A percentile compares a stretch with the other conserved stretches of the same genome.
Conservation (phyloP, 768 basidiomycete species). For the Filobasidium floriforme region DNA sequence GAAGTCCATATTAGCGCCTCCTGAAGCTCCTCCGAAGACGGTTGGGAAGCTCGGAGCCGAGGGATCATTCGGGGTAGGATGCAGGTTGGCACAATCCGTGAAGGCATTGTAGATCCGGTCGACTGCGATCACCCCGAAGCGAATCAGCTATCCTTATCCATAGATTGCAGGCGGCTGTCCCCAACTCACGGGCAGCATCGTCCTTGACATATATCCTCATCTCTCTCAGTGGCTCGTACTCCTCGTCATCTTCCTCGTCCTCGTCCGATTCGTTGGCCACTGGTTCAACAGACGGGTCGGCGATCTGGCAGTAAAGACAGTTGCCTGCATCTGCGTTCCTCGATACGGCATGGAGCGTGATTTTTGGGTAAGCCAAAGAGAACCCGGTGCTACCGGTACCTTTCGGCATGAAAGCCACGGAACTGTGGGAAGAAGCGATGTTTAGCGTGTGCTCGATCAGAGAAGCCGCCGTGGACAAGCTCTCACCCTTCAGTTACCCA, state of each 20-base stretch:
- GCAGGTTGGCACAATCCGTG: constrained; percentile 73
- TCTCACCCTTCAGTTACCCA: constrained; percentile 78
- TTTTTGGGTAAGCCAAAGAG: constrained; percentile 75
- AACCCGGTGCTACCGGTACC: constrained; percentile 60
- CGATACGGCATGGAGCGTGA: constrained; percentile 89
- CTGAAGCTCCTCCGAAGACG: constrained; percentile 21
- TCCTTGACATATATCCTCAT: constrained; percentile 65
- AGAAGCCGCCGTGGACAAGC: background rate
- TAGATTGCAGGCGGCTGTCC: background rate
- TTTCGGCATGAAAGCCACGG: constrained; percentile 63
- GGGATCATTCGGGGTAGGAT: constrained; percentile 49
- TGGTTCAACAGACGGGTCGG: constrained; percentile 52
- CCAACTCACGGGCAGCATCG: constrained; percentile 55
- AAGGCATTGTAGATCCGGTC: constrained; percentile 80
- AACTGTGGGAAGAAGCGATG: constrained; percentile 1
- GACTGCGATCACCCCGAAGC: constrained; percentile 50
- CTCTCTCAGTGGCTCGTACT: constrained; percentile 63
- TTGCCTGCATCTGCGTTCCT: constrained; percentile 46
- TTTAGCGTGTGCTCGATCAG: background rate
- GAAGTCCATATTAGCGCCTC: constrained; percentile 19
- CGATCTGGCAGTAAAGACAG: constrained; percentile 84
- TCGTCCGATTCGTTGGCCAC: constrained; percentile 36
- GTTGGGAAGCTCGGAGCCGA: constrained; percentile 28
- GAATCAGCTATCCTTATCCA: constrained; percentile 5
- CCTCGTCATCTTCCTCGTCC: constrained; percentile 47